These are phyloP conservation scores for Solanum paucissectum DNA, from an alignment of 257 asterid species.

Conservation along the genomic window DNA sequence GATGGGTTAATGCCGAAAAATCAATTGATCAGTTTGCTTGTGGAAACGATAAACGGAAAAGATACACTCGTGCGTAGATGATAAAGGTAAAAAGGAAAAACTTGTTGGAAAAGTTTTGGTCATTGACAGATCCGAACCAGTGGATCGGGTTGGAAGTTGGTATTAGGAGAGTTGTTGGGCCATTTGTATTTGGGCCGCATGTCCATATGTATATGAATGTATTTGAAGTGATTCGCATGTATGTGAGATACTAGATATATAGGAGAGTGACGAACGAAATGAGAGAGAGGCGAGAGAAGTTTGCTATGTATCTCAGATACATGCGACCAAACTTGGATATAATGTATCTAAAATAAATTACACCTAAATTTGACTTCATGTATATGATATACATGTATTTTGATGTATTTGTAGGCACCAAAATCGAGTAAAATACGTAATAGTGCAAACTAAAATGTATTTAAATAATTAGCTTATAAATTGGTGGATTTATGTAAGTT, in stretches of 20 bases:
- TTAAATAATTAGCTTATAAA: too few species aligned
- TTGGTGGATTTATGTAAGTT: too few species aligned
- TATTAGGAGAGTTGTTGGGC: neutral
- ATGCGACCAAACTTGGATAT: too few species aligned
- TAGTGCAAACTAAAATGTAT: too few species aligned
- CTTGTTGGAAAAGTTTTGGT: neutral
- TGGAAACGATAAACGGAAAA: neutral
- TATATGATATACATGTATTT: neutral
- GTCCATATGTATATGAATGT: neutral
- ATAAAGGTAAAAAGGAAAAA: neutral
- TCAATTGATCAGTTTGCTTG: neutral
- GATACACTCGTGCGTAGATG: neutral
- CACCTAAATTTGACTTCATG: neutral
- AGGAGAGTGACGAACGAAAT: too few species aligned
- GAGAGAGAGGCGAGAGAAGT: too few species aligned
- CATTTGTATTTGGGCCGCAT: neutral
- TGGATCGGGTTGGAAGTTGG: neutral
- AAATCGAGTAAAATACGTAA: neutral
- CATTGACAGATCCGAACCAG: neutral
- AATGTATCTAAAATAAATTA: too few species aligned
- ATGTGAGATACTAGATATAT: too few species aligned
- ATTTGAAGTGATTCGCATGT: too few species aligned
- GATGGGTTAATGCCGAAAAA: neutral
- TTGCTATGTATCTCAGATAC: too few species aligned
- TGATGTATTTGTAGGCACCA: fast-evolving